Evolutionary conservation across 192 early-diverging fungal genomes (phyloP).

Genomic region (Spizellomyces punctatus): DNA sequence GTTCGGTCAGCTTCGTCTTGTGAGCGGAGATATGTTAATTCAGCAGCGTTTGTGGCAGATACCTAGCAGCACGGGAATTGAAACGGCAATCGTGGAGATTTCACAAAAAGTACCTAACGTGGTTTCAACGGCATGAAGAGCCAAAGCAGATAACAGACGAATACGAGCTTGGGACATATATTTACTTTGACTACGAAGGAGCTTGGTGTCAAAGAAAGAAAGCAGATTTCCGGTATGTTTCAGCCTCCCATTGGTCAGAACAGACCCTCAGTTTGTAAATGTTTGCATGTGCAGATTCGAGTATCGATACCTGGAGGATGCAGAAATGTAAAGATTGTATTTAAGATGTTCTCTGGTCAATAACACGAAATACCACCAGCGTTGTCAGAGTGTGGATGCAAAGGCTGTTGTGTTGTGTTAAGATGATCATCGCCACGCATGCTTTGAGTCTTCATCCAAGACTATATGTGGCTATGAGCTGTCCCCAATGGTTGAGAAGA

Average conservation of each 20-base stretch:
- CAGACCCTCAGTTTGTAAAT: no score
- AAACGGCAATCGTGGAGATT: constrained; percentile 98
- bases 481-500: no score
- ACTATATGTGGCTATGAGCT: no score
- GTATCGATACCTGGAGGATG: constrained; percentile 34
- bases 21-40: constrained; percentile 11
- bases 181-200: constrained; percentile 98
- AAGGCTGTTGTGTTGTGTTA: no score
- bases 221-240: constrained; percentile 79
- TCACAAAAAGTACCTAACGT: constrained; percentile 97
- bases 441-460: no score
- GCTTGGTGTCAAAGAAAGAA: constrained; percentile 97
- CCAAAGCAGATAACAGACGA: constrained; percentile 94
- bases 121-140: constrained; percentile 99
- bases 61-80: constrained; percentile 90
- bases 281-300: constrained; percentile 22
- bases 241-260: background rate
- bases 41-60: constrained; percentile 47
- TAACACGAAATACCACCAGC: no score
- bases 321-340: constrained; percentile 28
- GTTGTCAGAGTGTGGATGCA: no score
- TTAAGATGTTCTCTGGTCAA: no score
- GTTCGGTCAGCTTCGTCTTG: no score
- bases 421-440: no score
- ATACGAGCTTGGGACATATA: constrained; percentile 97